A percentile compares a stretch with the other conserved stretches of the same genome.
These are phyloP conservation scores for Camellia japonica DNA, from an alignment of 148 eudicot genomes.

Conservation along the genomic window DNA sequence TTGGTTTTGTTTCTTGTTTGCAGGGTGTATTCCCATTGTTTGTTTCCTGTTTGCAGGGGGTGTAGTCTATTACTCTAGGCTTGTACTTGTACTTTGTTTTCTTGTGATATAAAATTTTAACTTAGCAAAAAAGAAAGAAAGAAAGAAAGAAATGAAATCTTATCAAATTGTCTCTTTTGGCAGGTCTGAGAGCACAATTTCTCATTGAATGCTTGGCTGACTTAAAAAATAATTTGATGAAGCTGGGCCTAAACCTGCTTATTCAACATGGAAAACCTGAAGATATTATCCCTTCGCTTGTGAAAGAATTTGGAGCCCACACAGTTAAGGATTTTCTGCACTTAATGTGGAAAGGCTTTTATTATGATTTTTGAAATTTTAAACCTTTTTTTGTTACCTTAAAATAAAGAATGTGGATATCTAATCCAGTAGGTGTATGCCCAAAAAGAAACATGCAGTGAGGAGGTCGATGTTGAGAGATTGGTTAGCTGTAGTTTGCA, in stretches of 20 bases:
- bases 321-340: conserved; percentile 50
- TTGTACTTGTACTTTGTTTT: no score
- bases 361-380: neutral
- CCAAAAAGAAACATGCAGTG: conserved; percentile 94
- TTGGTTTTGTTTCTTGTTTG: no score
- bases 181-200: conserved; percentile 81
- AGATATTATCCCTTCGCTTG: conserved; percentile 68
- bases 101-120: no score
- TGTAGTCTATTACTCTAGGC: no score
- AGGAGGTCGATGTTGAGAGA: conserved; percentile 69
- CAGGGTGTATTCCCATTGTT: no score
- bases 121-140: no score
- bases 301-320: conserved; percentile 64
- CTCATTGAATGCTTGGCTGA: conserved; percentile 76
- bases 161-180: conserved; percentile 8
- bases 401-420: neutral
- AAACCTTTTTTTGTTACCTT: neutral
- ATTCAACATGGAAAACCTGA: conserved; percentile 84
- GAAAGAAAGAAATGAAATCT: neutral
- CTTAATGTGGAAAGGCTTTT: neutral
- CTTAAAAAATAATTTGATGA: conserved; percentile 66
- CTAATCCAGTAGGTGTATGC: conserved; percentile 62
- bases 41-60: no score
- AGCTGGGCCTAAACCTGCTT: conserved; percentile 63
- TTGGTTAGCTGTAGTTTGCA: conserved; percentile 38